These are phyloP conservation scores for Saccharomycopsis sp. DNA, from an alignment of 805 yeast species.

Conservation along the genomic window DNA sequence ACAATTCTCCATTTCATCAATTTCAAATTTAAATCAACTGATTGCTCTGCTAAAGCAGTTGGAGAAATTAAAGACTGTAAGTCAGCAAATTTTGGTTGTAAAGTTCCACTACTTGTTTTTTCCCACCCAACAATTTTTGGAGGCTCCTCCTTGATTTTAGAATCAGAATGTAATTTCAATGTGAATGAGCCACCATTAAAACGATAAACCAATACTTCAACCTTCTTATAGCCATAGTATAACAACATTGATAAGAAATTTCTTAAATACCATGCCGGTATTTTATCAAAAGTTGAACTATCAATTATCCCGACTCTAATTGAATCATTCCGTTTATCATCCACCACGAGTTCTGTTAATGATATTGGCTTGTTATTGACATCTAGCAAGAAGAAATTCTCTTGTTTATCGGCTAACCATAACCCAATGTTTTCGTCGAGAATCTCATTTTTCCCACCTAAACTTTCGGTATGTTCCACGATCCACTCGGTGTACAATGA, in stretches of 20 bases:
- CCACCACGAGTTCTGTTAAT: constrained; percentile 21
- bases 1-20: constrained; percentile 96
- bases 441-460: constrained; percentile 4
- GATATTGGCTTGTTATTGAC: constrained; percentile 20
- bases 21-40: constrained; percentile 83
- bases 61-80: constrained; percentile 80
- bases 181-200: constrained; percentile 29
- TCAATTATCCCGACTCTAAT: constrained; percentile 34
- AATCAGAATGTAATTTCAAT: constrained; percentile 22
- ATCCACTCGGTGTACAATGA: constrained; percentile 49
- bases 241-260: constrained; percentile 47
- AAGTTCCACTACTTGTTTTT: constrained; percentile 59
- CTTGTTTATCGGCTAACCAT: constrained; percentile 16
- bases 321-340: constrained; percentile 20
- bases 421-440: constrained; percentile 21
- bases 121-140: constrained; percentile 84
- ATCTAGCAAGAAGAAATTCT: constrained; percentile 28
- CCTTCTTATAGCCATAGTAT: constrained; percentile 29
- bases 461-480: no score
- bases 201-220: constrained; percentile 37
- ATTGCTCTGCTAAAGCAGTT: constrained; percentile 74
- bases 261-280: constrained; percentile 49
- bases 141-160: constrained; percentile 18
- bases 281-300: constrained; percentile 28
- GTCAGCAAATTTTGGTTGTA: constrained; percentile 81